Conservation (phyloP, 495 filamentous ascomycete genomes). For the Aspergillus campestris region DNA sequence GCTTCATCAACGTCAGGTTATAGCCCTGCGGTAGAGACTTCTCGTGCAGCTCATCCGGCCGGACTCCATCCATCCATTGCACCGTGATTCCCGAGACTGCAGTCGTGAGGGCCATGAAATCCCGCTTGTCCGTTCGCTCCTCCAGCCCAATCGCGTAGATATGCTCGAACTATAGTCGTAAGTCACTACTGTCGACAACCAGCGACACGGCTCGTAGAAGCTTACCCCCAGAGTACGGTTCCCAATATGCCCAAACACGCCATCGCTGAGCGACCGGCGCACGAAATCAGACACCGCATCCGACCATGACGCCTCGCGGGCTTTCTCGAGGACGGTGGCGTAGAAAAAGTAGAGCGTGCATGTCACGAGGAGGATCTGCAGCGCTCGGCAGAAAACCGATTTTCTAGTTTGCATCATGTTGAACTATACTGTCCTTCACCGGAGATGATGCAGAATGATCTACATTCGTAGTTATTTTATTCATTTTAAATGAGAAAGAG, state of each 20-base stretch:
- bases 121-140: slow-evolving; percentile 52
- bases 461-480: too few relatives aligned
- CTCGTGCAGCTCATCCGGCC: slow-evolving; percentile 11
- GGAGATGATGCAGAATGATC: too few relatives aligned
- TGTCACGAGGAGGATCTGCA: too few relatives aligned
- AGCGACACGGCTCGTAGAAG: neutral
- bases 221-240: slow-evolving; percentile 24
- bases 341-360: too few relatives aligned
- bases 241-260: slow-evolving; percentile 13
- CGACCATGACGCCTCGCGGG: too few relatives aligned
- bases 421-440: too few relatives aligned
- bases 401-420: too few relatives aligned
- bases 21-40: slow-evolving; percentile 19
- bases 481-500: too few relatives aligned
- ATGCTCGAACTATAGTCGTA: slow-evolving; percentile 18
- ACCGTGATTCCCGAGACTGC: slow-evolving; percentile 43
- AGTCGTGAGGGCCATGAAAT: slow-evolving; percentile 48
- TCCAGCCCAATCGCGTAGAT: slow-evolving; percentile 55
- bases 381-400: too few relatives aligned
- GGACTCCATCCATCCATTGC: slow-evolving; percentile 45
- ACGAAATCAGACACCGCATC: too few relatives aligned
- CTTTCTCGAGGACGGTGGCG: too few relatives aligned
- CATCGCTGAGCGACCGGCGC: too few relatives aligned
- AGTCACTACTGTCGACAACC: neutral
- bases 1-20: slow-evolving; percentile 1